Percentiles rank a stretch among this genome's conserved stretches.
phyloP scores from a whole-genome alignment of 257 asterid species.

The Solanum okadae region DNA sequence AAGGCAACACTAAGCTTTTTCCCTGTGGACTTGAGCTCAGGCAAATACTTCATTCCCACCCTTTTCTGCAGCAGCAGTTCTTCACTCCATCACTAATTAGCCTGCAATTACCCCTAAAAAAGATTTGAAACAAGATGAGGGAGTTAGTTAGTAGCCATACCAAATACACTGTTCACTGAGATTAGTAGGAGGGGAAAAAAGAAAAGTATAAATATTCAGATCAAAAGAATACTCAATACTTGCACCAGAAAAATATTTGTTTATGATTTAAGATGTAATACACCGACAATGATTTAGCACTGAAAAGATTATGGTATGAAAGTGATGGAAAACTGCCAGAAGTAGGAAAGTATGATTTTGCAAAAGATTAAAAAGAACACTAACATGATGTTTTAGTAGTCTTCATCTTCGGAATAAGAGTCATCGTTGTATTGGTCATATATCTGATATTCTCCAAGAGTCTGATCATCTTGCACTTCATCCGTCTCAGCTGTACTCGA shows the following conservation, averaged over 20 bases:
- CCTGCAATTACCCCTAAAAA: neutral
- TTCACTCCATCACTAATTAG: neutral
- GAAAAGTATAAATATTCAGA: neutral
- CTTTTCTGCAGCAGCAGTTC: neutral
- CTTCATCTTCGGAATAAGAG: conserved; percentile 50
- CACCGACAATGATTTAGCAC: neutral
- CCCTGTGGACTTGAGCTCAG: neutral
- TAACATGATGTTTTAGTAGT: conserved; percentile 13
- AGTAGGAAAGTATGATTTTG: neutral
- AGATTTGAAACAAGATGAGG: neutral
- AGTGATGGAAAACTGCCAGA: neutral
- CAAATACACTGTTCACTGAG: neutral
- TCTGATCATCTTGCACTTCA: conserved; percentile 29
- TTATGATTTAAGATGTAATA: neutral
- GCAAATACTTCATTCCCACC: neutral
- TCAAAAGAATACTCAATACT: neutral
- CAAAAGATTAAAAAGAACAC: neutral
- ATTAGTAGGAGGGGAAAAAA: neutral
- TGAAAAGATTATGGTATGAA: neutral
- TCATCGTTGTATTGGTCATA: conserved; percentile 60
- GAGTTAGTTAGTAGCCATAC: neutral
- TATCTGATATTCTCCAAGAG: conserved; percentile 60
- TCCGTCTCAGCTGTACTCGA: conserved; percentile 27
- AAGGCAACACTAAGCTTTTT: neutral
- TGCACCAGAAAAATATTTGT: neutral